Percentiles rank a stretch among this genome's conserved stretches.
These are phyloP conservation scores for Sambucus nigra DNA, from an alignment of 129 eudicot species.

Conservation along the genomic window DNA sequence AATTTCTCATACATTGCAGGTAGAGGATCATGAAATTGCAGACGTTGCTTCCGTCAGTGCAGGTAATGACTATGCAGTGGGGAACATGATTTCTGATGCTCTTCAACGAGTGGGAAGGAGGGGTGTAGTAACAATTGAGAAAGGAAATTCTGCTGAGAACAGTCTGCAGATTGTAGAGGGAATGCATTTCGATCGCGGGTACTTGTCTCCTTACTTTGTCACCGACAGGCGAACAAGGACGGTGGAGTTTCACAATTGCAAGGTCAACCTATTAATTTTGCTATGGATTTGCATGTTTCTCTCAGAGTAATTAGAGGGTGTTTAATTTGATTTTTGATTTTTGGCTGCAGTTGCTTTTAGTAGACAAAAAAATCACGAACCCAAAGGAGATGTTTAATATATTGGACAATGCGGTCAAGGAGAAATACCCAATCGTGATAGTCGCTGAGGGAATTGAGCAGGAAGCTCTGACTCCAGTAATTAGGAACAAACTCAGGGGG, in stretches of 20 bases:
- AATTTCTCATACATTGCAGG: slow-evolving; percentile 34
- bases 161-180: slow-evolving; percentile 60
- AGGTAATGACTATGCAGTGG: slow-evolving; percentile 61
- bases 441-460: slow-evolving; percentile 80
- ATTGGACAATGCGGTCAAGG: slow-evolving; percentile 65
- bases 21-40: slow-evolving; percentile 82
- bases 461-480: slow-evolving; percentile 78
- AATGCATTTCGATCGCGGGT: slow-evolving; percentile 90
- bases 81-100: slow-evolving; percentile 80
- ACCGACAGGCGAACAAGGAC: slow-evolving; percentile 53
- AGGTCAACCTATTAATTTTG: slow-evolving; percentile 31
- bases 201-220: slow-evolving; percentile 71
- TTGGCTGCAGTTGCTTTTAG: slow-evolving; percentile 72
- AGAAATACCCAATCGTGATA: slow-evolving; percentile 53
- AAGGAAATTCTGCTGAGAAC: slow-evolving; percentile 52
- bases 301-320: slow-evolving; percentile 14
- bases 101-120: slow-evolving; percentile 53
- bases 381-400: slow-evolving; percentile 67
- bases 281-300: neutral
- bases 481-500: slow-evolving; percentile 76
- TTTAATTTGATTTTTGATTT: slow-evolving; percentile 8
- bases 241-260: slow-evolving; percentile 76
- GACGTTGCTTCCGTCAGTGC: slow-evolving; percentile 89
- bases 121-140: slow-evolving; percentile 68
- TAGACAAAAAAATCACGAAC: slow-evolving; percentile 66